Base-by-base conservation (phyloP, 2,329 filamentous ascomycete genomes). In the Colletotrichum sp. region DNA sequence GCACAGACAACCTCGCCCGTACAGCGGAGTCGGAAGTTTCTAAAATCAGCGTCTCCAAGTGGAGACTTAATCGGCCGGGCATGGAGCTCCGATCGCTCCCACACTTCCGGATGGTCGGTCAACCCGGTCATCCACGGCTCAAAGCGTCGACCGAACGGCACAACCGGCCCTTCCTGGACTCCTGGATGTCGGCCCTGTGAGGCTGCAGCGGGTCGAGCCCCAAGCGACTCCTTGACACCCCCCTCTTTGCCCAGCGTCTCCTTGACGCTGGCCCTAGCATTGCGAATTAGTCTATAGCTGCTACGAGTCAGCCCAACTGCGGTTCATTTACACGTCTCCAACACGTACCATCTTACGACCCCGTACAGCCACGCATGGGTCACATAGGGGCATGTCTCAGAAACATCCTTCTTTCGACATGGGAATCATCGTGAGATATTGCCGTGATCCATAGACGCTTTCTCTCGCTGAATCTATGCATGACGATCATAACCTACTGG, bases 301-400 rank as follows among this genome's bases (percentile, higher is more conserved):
- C 52, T 44, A 62, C 60, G 72, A 71, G 72, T 67, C 62, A 62
- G 60, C 68, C 55, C 16, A 59, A 63, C 60, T 67, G 49, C 60
- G 67, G 52, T 49, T 52, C n/a, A 49, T 55, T 26, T 62, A 62
- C 72, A 75, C 28, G 59, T 62, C 59, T 30, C 59, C 28, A 30
- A n/a, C 59, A 62, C 72, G 72, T 39, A 67, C 60, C 49, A 30
- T 26, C 36, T 71, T 49, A 75, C 72, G 67, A 32, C 49, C 63
- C 36, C 49, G 30, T 71, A 18, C 62, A 65, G 68, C 34, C 52
- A 34, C 68, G 34, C 62, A 66, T 75, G 62, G 68, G 52, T 67
- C 62, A 26, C 34, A 36, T 24, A 49, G 26, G 72, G 39, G 55
- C 18, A 30, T 30, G 63, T 68, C 63, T 69, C 52, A 64, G 69